phyloP scores from a whole-genome alignment of 1,284 basidiomycete genomes.

The Calocybe gambosa region DNA sequence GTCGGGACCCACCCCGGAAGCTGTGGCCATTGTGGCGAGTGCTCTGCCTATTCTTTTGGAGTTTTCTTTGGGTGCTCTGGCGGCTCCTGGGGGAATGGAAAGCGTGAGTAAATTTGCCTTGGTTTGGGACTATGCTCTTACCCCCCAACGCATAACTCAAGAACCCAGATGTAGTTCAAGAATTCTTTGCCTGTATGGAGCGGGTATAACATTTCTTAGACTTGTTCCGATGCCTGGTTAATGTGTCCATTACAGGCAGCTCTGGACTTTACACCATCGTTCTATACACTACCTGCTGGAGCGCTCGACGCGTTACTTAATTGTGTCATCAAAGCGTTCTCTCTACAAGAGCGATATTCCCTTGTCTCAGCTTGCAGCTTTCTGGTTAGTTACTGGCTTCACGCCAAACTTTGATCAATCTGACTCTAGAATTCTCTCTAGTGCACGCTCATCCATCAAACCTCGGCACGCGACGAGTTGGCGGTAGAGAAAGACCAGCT shows the following conservation, averaged over 20 bases:
- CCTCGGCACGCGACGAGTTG: conserved; percentile 49
- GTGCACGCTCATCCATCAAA: conserved; percentile 59
- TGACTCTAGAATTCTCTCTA: conserved; percentile 23
- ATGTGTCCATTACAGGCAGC: conserved; percentile 43
- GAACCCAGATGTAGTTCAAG: conserved; percentile 87
- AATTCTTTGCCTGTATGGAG: conserved; percentile 79
- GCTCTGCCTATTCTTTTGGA: conserved; percentile 58
- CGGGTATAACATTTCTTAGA: conserved; percentile 36
- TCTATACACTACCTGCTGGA: conserved; percentile 64
- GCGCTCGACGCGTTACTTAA: conserved; percentile 68
- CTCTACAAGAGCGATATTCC: conserved; percentile 83
- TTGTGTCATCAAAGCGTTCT: conserved; percentile 64
- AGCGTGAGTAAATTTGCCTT: conserved; percentile 39
- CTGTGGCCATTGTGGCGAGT: conserved; percentile 41
- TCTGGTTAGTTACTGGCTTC: conserved; percentile 50
- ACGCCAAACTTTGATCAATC: no score
- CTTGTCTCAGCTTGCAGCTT: conserved; percentile 79
- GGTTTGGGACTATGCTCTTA: neutral
- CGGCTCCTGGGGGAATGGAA: conserved; percentile 61
- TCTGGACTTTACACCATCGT: conserved; percentile 64
- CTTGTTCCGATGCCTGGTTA: conserved; percentile 2
- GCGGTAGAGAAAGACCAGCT: conserved; percentile 43
- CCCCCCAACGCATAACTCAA: conserved; percentile 24
- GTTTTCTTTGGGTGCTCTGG: conserved; percentile 52
- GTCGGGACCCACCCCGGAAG: conserved; percentile 31